These are phyloP conservation scores for Avena sativa DNA, from an alignment of 176 grass and related monocot genomes.

Conservation along the genomic window DNA sequence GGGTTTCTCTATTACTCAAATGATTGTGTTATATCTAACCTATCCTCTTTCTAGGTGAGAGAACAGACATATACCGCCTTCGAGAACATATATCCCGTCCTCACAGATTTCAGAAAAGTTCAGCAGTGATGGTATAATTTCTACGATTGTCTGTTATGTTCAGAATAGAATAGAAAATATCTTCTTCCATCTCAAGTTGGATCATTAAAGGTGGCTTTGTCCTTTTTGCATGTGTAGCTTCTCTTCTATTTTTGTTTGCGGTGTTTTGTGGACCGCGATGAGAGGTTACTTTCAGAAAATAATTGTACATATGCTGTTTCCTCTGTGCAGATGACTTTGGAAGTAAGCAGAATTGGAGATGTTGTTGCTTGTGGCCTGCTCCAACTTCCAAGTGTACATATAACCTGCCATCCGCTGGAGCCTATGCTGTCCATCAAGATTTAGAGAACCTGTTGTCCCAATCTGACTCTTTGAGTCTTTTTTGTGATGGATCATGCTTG, in stretches of 20 bases:
- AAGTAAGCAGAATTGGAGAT: constrained; percentile 25
- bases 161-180: not conserved
- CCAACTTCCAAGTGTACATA: constrained; percentile 40
- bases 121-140: constrained; percentile 68
- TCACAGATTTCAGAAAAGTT: constrained; percentile 73
- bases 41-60: constrained; percentile 58
- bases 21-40: not conserved
- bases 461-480: not conserved
- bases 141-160: not conserved
- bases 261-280: not conserved
- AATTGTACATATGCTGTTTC: not conserved
- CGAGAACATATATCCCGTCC: constrained; percentile 84
- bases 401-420: not conserved
- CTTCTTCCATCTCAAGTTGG: not conserved
- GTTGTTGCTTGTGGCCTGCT: not conserved
- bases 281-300: not conserved
- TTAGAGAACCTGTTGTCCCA: not conserved
- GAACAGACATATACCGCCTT: constrained; percentile 84
- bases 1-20: not conserved
- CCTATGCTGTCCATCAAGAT: not conserved
- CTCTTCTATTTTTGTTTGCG: not conserved
- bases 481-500: not conserved
- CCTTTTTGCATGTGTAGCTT: constrained; percentile 7
- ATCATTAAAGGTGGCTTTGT: not conserved
- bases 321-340: constrained; percentile 27